Evolutionary conservation across 768 basidiomycete genomes (phyloP), one percentile per base, ranked within the genome.

Genomic region (Boletus subcaerulescens): DNA sequence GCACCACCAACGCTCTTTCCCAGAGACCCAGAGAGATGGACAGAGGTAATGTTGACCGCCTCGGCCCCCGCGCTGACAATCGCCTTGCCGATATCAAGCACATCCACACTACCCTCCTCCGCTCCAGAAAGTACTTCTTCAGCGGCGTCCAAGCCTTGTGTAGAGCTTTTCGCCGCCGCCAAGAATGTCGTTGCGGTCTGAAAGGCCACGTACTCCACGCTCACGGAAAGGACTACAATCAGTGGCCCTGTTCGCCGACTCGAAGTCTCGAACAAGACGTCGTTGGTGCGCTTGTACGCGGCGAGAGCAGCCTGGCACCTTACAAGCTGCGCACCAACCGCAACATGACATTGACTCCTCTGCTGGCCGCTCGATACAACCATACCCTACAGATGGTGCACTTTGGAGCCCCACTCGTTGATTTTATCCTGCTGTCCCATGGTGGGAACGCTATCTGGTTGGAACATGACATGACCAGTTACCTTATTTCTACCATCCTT

Each of bases 371-470:
- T n/a, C n/a, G n/a, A n/a, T n/a, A n/a, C n/a, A n/a, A n/a, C n/a
- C n/a, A n/a, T n/a, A n/a, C n/a, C n/a, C n/a, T n/a, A n/a, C n/a
- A n/a, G n/a, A n/a, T n/a, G n/a, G n/a, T n/a, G n/a, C n/a, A n/a
- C n/a, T n/a, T n/a, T n/a, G n/a, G n/a, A n/a, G n/a, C n/a, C n/a
- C n/a, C n/a, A n/a, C n/a, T n/a, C n/a, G n/a, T n/a, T n/a, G n/a
- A n/a, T n/a, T n/a, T n/a, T n/a, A n/a, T n/a, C n/a, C n/a, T n/a
- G n/a, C n/a, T n/a, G n/a, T n/a, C n/a, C n/a, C n/a, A n/a, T n/a
- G n/a, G n/a, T n/a, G 95, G 96, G 4, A 98, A 98, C 63, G 96
- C 96, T 2, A 74, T 99, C 2, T 98, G 96, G 91, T 74, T 99
- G 36, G 86, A 97, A 67, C 74, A 81, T 29, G 65, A 73, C 13